Conservation (phyloP, 768 basidiomycete genomes). For the Hortiboletus campestris region DNA sequence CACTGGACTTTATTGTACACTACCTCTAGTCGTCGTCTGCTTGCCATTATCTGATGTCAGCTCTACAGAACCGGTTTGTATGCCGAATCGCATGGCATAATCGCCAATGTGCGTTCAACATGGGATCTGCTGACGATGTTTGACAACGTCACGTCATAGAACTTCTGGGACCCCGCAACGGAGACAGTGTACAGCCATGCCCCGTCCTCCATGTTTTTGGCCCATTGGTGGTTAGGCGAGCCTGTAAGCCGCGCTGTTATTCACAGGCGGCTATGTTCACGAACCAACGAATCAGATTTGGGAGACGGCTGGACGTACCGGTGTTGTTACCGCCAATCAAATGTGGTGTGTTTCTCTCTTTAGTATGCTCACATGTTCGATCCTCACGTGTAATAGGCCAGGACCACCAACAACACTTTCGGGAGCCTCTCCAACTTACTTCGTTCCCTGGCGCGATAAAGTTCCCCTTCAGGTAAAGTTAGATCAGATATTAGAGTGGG, state of each 20-base stretch:
- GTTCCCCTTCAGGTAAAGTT: constrained; percentile 63
- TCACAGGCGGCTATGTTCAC: background rate
- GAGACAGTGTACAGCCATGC: constrained; percentile 61
- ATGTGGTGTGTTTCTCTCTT: constrained; percentile 70
- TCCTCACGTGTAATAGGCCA: constrained; percentile 49
- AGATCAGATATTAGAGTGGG: constrained; percentile 76
- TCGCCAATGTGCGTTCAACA: constrained; percentile 66
- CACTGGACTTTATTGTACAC: constrained; percentile 85
- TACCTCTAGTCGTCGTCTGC: background rate
- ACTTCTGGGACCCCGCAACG: constrained; percentile 79
- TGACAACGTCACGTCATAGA: constrained; percentile 41
- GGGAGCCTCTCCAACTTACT: constrained; percentile 70
- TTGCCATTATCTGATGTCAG: background rate
- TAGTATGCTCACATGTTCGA: background rate
- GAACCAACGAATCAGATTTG: constrained; percentile 61
- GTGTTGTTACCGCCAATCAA: constrained; percentile 75
- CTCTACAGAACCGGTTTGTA: constrained; percentile 79
- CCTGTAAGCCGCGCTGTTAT: constrained; percentile 54
- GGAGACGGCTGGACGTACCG: constrained; percentile 79
- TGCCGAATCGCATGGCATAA: constrained; percentile 87
- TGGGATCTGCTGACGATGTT: background rate
- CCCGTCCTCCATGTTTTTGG: constrained; percentile 59
- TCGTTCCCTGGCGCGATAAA: constrained; percentile 71
- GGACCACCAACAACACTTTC: constrained; percentile 72
- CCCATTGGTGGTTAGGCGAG: constrained; percentile 87